Percentiles rank a stretch among this genome's conserved stretches.
Conservation (phyloP, 2,329 filamentous ascomycete genomes). For the Aspergillus neoniger region DNA sequence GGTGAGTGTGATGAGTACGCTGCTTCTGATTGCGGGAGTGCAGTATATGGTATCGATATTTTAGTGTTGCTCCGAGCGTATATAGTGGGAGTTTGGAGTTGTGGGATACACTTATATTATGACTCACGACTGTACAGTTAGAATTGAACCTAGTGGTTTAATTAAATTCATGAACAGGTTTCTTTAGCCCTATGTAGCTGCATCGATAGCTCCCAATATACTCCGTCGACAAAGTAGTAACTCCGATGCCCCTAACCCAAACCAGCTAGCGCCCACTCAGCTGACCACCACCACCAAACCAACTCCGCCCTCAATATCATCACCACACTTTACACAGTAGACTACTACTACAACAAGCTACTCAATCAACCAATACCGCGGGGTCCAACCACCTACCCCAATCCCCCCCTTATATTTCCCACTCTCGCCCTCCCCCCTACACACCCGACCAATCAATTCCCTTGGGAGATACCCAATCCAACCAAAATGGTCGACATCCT, state of each 20-base stretch:
- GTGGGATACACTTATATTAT: not conserved
- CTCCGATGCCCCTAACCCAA: not conserved
- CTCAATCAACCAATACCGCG: too few relatives aligned
- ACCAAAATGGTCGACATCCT: conserved; percentile 52
- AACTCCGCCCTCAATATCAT: not conserved
- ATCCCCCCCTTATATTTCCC: too few relatives aligned
- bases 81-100: conserved; percentile 9
- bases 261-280: conserved; percentile 6
- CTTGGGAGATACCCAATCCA: not conserved
- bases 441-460: too few relatives aligned
- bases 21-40: conserved; percentile 26
- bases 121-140: conserved; percentile 5
- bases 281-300: not conserved
- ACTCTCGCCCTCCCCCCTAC: too few relatives aligned
- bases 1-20: conserved; percentile 21
- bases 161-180: too few relatives aligned
- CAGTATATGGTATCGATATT: conserved; percentile 28
- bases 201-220: not conserved
- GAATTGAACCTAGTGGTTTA: not conserved
- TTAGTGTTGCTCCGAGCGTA: conserved; percentile 20
- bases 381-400: too few relatives aligned
- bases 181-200: too few relatives aligned
- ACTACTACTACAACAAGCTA: not conserved
- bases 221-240: not conserved
- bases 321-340: not conserved